A percentile compares a stretch with the other conserved stretches of the same genome.
These are phyloP conservation scores for Coemansia sp. DNA, from an alignment of 192 early-diverging fungal genomes.

Conservation along the genomic window DNA sequence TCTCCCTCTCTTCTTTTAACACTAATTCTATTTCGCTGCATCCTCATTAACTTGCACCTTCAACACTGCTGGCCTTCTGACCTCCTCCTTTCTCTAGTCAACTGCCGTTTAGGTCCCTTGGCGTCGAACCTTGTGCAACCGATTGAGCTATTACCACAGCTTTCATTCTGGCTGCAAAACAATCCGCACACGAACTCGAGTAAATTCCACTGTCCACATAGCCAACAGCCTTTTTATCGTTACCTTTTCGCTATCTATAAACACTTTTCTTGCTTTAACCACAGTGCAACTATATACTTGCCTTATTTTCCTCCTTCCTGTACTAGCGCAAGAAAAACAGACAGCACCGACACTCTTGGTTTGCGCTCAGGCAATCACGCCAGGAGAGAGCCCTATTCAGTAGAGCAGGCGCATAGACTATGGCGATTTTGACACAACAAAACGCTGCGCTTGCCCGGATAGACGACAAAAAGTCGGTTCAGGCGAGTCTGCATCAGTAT, in stretches of 20 bases:
- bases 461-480: conserved; percentile 11
- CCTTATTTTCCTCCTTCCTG: not conserved
- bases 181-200: not conserved
- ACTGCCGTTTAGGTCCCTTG: not conserved
- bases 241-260: not conserved
- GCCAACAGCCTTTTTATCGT: no score
- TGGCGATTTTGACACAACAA: conserved; percentile 30
- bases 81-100: not conserved
- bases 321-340: not conserved
- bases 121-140: not conserved
- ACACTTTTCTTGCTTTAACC: no score
- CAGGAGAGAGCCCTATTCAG: conserved; percentile 1
- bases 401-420: conserved; percentile 12
- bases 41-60: not conserved
- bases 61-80: not conserved
- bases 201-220: not conserved
- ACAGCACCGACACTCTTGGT: conserved; percentile 10
- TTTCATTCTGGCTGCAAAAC: not conserved
- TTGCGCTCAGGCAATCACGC: conserved; percentile 2
- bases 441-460: conserved; percentile 9
- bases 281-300: no score
- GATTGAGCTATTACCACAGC: not conserved
- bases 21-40: not conserved
- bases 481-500: conserved; percentile 11
- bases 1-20: not conserved